These are phyloP conservation scores for Penicillium sp. DNA, from an alignment of 2,329 filamentous ascomycete genomes.

Conservation along the genomic window DNA sequence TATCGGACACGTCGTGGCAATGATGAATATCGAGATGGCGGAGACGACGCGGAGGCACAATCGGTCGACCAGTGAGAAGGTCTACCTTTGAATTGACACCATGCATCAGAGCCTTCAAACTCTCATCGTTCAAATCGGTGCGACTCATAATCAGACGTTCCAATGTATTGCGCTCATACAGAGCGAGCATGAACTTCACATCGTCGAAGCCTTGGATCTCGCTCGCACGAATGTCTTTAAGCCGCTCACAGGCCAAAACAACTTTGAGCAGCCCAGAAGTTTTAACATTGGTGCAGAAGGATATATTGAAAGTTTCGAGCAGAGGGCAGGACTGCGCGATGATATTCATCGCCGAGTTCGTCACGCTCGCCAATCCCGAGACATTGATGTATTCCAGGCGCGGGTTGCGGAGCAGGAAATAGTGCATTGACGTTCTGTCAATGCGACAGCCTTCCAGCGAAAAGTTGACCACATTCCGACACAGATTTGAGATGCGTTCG, in stretches of 20 bases:
- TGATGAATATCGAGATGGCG: conserved; percentile 85
- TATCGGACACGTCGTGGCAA: conserved; percentile 73
- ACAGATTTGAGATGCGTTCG: conserved; percentile 72
- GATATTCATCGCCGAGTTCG: conserved; percentile 83
- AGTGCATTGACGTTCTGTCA: conserved; percentile 76
- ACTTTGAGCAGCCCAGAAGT: conserved; percentile 74
- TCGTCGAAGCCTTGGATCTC: conserved; percentile 82
- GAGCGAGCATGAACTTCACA: conserved; percentile 68
- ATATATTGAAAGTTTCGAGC: conserved; percentile 84
- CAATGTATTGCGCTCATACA: conserved; percentile 81
- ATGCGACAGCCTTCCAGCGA: conserved; percentile 90
- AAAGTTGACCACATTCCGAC: conserved; percentile 83
- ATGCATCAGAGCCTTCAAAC: conserved; percentile 73
- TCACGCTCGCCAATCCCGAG: conserved; percentile 74
- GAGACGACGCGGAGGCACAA: conserved; percentile 76
- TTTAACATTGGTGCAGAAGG: conserved; percentile 89
- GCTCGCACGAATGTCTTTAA: conserved; percentile 80
- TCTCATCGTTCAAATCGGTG: conserved; percentile 74
- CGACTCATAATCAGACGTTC: conserved; percentile 82
- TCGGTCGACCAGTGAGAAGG: conserved; percentile 73
- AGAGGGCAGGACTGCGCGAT: conserved; percentile 79
- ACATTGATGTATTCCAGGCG: conserved; percentile 84
- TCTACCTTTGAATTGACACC: conserved; percentile 79
- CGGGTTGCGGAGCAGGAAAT: conserved; percentile 77
- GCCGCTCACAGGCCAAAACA: conserved; percentile 70